phyloP scores from a whole-genome alignment of 805 yeast genomes.

The Jamesozyma lodderae region DNA sequence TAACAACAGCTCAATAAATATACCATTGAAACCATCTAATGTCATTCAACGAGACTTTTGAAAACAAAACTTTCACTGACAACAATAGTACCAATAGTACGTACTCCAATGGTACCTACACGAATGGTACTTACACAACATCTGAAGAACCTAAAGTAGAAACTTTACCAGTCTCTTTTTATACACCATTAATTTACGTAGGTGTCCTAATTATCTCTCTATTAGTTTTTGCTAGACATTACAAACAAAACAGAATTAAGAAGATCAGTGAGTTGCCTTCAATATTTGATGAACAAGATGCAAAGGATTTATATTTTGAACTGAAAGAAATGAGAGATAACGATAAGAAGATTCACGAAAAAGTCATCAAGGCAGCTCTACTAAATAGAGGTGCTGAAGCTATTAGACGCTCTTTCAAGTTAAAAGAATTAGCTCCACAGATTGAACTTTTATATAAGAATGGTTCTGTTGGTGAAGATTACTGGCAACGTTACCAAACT shows the following conservation, averaged over 20 bases:
- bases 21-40: too few relatives aligned
- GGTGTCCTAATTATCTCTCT: constrained; percentile 59
- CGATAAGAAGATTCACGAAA: constrained; percentile 47
- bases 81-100: too few relatives aligned
- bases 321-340: constrained; percentile 38
- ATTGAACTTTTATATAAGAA: constrained; percentile 67
- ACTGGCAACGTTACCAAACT: constrained; percentile 69
- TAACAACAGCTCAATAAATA: too few relatives aligned
- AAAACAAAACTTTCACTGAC: constrained; percentile 1
- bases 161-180: constrained; percentile 40
- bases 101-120: constrained; percentile 7
- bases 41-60: constrained; percentile 4
- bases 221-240: constrained; percentile 56
- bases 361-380: constrained; percentile 61
- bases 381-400: constrained; percentile 78
- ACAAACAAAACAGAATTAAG: constrained; percentile 46
- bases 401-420: constrained; percentile 69
- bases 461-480: constrained; percentile 87
- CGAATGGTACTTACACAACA: constrained; percentile 3
- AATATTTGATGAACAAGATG: constrained; percentile 60
- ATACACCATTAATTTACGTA: constrained; percentile 71
- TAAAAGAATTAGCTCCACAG: constrained; percentile 68
- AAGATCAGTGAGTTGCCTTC: constrained; percentile 56
- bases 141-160: constrained; percentile 26
- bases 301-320: constrained; percentile 53